phyloP scores from a whole-genome alignment of 2,329 filamentous ascomycete species.

The Exophiala lecanii-corni region DNA sequence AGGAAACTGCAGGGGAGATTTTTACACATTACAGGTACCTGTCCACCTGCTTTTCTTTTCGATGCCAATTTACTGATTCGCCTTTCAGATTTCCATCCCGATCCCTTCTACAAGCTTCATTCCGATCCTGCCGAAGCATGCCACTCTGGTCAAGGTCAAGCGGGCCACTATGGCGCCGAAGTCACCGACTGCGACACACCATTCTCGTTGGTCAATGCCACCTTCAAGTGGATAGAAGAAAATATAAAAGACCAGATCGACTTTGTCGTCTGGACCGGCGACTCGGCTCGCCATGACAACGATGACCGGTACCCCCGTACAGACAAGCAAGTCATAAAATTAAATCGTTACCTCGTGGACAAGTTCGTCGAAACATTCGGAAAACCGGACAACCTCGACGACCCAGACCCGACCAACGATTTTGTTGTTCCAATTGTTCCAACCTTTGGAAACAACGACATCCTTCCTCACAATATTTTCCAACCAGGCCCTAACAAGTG shows the following conservation, averaged over 20 bases:
- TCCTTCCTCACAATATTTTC: slow-evolving; percentile 94
- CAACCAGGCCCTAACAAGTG: slow-evolving; percentile 78
- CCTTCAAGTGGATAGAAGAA: slow-evolving; percentile 79
- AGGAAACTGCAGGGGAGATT: slow-evolving; percentile 64
- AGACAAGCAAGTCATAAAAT: slow-evolving; percentile 66
- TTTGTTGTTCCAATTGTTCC: slow-evolving; percentile 77
- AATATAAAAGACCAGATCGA: slow-evolving; percentile 75
- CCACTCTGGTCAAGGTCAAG: slow-evolving; percentile 63
- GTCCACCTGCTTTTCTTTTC: neutral
- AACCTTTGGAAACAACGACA: slow-evolving; percentile 94
- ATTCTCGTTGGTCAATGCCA: slow-evolving; percentile 73
- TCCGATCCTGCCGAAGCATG: slow-evolving; percentile 66
- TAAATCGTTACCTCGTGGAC: slow-evolving; percentile 70
- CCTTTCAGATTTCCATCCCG: slow-evolving; percentile 77
- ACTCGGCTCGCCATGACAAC: slow-evolving; percentile 84
- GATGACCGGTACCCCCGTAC: slow-evolving; percentile 75
- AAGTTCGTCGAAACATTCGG: slow-evolving; percentile 74
- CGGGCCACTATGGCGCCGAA: slow-evolving; percentile 79
- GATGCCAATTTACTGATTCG: slow-evolving; percentile 14
- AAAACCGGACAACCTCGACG: slow-evolving; percentile 45
- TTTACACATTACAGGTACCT: slow-evolving; percentile 77
- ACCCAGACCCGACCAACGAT: slow-evolving; percentile 49
- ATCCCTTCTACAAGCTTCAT: slow-evolving; percentile 77
- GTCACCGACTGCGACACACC: slow-evolving; percentile 87
- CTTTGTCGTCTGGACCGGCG: slow-evolving; percentile 90